Evolutionary conservation across 495 filamentous ascomycete species (phyloP).

Genomic region (Parathielavia appendiculata): DNA sequence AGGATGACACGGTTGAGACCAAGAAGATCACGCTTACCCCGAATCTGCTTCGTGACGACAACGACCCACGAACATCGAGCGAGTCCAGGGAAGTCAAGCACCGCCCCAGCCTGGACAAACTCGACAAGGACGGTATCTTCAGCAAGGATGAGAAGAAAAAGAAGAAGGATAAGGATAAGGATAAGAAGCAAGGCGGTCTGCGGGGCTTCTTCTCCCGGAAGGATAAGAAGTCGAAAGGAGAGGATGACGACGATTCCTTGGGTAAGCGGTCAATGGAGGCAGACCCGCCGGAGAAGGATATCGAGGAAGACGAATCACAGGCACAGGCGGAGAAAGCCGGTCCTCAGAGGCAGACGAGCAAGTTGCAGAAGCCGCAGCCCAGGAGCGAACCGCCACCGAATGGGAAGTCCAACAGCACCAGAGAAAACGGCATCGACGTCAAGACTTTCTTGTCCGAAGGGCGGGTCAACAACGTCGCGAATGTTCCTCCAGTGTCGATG

Average conservation of each 20-base stretch:
- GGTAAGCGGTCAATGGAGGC: conserved; percentile 56
- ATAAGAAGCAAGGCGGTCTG: conserved; percentile 88
- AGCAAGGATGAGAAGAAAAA: conserved; percentile 51
- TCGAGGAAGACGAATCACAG: conserved; percentile 42
- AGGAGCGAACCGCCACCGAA: conserved; percentile 51
- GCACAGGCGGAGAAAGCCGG: conserved; percentile 33
- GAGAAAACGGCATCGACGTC: conserved; percentile 29
- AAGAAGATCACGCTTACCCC: conserved; percentile 97
- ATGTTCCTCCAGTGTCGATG: conserved; percentile 50
- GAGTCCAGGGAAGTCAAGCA: conserved; percentile 60
- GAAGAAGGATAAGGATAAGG: conserved; percentile 80
- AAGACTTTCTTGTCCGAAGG: conserved; percentile 35
- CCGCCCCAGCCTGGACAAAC: conserved; percentile 51
- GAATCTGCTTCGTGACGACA: conserved; percentile 85
- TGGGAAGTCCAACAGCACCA: conserved; percentile 32
- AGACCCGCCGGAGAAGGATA: conserved; percentile 40
- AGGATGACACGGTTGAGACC: conserved; percentile 88
- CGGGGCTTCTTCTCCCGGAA: conserved; percentile 94
- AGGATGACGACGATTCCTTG: conserved; percentile 63
- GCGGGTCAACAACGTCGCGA: conserved; percentile 40
- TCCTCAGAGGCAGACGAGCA: conserved; percentile 58
- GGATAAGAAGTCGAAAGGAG: conserved; percentile 71
- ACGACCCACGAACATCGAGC: conserved; percentile 50
- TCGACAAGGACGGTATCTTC: conserved; percentile 44
- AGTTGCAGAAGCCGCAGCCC: conserved; percentile 67